Evolutionary conservation across 345 rosid genomes (phyloP).

Genomic region (Eucalyptus brandiana): DNA sequence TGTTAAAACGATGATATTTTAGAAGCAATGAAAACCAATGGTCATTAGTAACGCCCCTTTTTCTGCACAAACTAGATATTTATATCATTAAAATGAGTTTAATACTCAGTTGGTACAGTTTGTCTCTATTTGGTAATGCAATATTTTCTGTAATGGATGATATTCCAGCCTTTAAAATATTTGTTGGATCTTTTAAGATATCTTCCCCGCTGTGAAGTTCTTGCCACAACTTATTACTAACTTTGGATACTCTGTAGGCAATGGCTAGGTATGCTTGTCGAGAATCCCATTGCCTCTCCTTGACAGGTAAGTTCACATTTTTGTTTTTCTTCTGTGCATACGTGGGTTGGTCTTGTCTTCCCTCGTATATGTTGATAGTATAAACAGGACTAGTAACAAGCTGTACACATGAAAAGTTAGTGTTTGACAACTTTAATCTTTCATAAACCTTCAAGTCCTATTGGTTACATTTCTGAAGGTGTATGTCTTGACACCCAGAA

Average conservation of each 20-base stretch:
- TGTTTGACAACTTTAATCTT: neutral
- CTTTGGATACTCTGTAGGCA: constrained; percentile 29
- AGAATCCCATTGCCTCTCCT: constrained; percentile 67
- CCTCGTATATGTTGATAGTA: neutral
- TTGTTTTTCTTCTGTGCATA: neutral
- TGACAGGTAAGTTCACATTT: constrained; percentile 45
- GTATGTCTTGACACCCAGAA: neutral
- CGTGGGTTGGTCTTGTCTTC: neutral
- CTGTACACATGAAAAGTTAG: neutral
- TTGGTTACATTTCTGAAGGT: neutral
- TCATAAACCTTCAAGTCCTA: neutral
- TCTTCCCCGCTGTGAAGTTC: neutral
- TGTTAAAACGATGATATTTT: neutral
- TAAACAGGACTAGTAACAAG: neutral
- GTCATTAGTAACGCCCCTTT: neutral
- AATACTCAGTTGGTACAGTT: neutral
- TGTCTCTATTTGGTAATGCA: neutral
- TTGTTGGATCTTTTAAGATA: neutral
- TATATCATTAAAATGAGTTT: neutral
- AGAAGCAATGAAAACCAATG: neutral
- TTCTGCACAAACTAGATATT: neutral
- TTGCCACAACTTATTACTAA: neutral
- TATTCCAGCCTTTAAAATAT: neutral
- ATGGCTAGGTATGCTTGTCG: constrained; percentile 84
- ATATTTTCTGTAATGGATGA: neutral